Evolutionary conservation across 192 early-diverging fungal species (phyloP), one percentile per base, ranked within the genome.

Genomic region (Radiomyces spectabilis): DNA sequence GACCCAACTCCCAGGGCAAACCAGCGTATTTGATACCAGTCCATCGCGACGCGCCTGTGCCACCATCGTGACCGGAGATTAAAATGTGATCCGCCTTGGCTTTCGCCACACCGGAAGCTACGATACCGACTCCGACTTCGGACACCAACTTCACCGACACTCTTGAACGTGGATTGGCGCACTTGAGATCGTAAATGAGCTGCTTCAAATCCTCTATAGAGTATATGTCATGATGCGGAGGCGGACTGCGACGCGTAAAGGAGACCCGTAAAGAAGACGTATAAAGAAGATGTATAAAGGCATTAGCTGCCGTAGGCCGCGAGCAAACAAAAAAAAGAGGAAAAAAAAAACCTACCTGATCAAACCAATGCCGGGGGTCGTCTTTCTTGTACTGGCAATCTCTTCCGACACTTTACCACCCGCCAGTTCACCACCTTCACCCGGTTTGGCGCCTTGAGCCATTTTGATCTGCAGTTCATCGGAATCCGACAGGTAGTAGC

Each of bases 391-490:
- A 47, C 77, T 79, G 10, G 88, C 88, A 53, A 89, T 92, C 13
- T 81, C 80, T 7, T 76, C 65, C 0, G 82, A 86, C n/a, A 89
- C 87, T 54, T 89, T 88, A 50, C 65, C 65, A 18, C 87, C 85
- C 25, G 76, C 75, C 50, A 81, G 67, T 44, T 65, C 49, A 73
- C 94, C 96, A 57, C 96, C 94, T 76, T 98, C 94, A 43, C 96
- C 96, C 15, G 96, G 92, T 75, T 97, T 98, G 41, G 96, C 96
- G 51, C 96, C 96, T 71, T 98, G 96, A 5, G 96, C 96, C 86
- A 98, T 91, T 80, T 98, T 98, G 82, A 98, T 98, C 65, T 98
- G 96, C 19, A 98, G 80, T 75, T 98, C 94, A 55, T 98, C 91
- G 2, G 94, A 82, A 65, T 98, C 92, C 1, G 92, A 81, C 31